phyloP scores from a whole-genome alignment of 2,329 filamentous ascomycete genomes.

The Ophiognomonia clavigignenti-juglandacearum region DNA sequence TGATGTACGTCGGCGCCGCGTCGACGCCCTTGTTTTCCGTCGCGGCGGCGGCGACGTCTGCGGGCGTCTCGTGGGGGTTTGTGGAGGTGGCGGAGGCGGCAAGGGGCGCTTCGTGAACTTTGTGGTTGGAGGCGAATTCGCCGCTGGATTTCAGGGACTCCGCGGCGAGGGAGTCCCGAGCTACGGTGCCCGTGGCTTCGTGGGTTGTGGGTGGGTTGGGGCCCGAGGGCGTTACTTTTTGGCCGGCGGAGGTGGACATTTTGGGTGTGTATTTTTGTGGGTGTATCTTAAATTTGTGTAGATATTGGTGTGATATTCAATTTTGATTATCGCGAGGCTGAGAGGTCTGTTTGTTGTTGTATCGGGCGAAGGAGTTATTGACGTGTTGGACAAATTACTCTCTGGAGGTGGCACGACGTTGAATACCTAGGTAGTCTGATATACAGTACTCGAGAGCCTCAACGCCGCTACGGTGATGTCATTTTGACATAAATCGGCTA shows the following conservation, averaged over 20 bases:
- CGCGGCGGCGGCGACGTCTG: constrained; percentile 1
- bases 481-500: neutral
- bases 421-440: neutral
- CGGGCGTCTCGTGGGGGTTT: neutral
- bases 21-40: constrained; percentile 17
- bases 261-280: neutral
- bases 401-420: no score
- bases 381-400: no score
- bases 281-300: neutral
- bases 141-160: constrained; percentile 62
- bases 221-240: constrained; percentile 6
- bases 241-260: constrained; percentile 10
- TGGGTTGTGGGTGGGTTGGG: constrained; percentile 38
- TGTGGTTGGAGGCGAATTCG: constrained; percentile 54
- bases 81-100: neutral
- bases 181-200: constrained; percentile 61
- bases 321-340: neutral
- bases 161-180: constrained; percentile 68
- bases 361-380: neutral
- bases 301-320: neutral
- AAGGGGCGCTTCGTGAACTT: neutral
- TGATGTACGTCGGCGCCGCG: constrained; percentile 21
- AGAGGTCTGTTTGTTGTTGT: neutral
- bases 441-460: neutral
- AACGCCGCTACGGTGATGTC: neutral